Conservation (phyloP, 805 yeast species). For the Pichia eremophila region DNA sequence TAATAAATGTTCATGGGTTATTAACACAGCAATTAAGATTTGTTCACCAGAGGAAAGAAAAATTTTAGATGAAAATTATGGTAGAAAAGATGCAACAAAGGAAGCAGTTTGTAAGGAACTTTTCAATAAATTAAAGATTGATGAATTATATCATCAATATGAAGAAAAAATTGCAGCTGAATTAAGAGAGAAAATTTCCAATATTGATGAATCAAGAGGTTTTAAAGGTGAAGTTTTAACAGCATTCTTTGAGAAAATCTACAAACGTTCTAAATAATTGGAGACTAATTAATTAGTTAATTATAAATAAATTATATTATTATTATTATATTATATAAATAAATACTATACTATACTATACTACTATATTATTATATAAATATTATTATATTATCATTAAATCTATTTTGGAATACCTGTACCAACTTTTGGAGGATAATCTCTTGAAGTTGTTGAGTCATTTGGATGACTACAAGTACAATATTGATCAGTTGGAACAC, state of each 20-base stretch:
- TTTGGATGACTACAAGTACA: slow-evolving; percentile 25
- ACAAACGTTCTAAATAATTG: slow-evolving; percentile 75
- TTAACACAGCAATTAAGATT: slow-evolving; percentile 81
- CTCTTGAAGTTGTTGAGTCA: slow-evolving; percentile 19
- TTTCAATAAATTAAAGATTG: slow-evolving; percentile 66
- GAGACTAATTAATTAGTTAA: background rate
- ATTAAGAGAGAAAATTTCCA: slow-evolving; percentile 54
- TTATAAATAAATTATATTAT: background rate
- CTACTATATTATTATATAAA: too few relatives aligned
- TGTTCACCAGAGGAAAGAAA: slow-evolving; percentile 75
- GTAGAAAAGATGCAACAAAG: slow-evolving; percentile 59
- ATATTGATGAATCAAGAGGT: slow-evolving; percentile 85
- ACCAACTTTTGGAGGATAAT: slow-evolving; percentile 30
- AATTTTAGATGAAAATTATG: slow-evolving; percentile 80
- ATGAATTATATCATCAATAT: slow-evolving; percentile 61
- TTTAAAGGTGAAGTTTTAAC: slow-evolving; percentile 81
- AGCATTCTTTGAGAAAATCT: slow-evolving; percentile 79
- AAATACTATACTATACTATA: background rate
- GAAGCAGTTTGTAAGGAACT: slow-evolving; percentile 67
- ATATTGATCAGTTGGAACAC: slow-evolving; percentile 29
- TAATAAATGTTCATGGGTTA: slow-evolving; percentile 97
- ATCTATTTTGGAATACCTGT: slow-evolving; percentile 18
- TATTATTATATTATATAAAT: background rate
- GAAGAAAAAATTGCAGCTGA: slow-evolving; percentile 70
- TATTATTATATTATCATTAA: background rate